phyloP scores from a whole-genome alignment of 495 filamentous ascomycete species.

The Bombardia bombarda region DNA sequence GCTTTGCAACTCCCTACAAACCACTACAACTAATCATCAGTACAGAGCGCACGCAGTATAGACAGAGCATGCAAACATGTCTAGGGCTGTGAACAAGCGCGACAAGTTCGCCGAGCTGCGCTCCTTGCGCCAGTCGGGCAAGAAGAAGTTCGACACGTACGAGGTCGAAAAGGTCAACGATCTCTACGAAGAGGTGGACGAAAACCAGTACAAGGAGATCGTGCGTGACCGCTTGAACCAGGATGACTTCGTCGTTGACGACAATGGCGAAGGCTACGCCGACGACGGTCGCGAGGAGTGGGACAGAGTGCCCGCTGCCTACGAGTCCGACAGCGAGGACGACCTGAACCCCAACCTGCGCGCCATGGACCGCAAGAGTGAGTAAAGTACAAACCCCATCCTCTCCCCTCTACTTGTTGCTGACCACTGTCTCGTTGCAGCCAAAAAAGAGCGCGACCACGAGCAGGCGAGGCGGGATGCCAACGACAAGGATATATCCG shows the following conservation, averaged over 20 bases:
- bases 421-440: conserved; percentile 27
- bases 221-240: conserved; percentile 81
- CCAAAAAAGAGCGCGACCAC: conserved; percentile 85
- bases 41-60: no score
- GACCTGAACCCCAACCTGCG: no score
- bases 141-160: conserved; percentile 84
- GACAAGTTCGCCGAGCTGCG: conserved; percentile 67
- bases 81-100: conserved; percentile 37
- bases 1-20: no score
- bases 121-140: conserved; percentile 79
- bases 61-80: conserved; percentile 26
- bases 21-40: no score
- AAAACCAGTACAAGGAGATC: conserved; percentile 94
- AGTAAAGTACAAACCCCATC: not conserved
- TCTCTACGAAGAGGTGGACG: conserved; percentile 93
- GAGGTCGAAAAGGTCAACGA: conserved; percentile 75
- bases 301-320: conserved; percentile 62
- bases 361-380: no score
- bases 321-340: conserved; percentile 67
- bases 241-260: conserved; percentile 96
- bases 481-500: conserved; percentile 82
- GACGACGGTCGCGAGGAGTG: conserved; percentile 97
- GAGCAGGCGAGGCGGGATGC: conserved; percentile 79
- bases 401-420: not conserved
- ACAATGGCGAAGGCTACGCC: conserved; percentile 88